Evolutionary conservation across 2,329 filamentous ascomycete species (phyloP), one percentile per base, ranked within the genome.

Genomic region (Fusarium palustre): DNA sequence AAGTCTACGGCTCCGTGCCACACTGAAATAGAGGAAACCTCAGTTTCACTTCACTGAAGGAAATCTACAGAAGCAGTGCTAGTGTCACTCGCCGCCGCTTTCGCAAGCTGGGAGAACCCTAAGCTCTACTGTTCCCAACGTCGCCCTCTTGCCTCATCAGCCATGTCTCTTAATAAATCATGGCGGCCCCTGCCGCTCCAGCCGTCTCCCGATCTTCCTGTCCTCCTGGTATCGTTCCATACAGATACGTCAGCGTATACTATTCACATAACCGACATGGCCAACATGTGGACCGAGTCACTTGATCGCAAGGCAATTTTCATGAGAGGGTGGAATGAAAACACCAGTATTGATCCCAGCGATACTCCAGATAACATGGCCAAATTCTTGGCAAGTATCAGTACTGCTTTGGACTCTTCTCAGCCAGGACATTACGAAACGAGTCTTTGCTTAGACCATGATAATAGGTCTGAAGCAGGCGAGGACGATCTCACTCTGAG

Each of bases 331-430:
- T 82, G 87, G 58, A 80, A 85, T 25, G 85, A 90, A 70, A 85
- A 88, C 71, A 92, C 90, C 18, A 89, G 87, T 64, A 93, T 95
- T 64, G 91, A 95, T 75, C 89, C 92, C 2, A 89, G 86, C 75
- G 89, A 91, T 69, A 90, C 90, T 63, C 81, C 84, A 0, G 86
- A 88, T 52, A 92, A 95, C 73, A 87, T 92, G 79, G 76, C 80
- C 28, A 88, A 89, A 52, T 88, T 95, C 53, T 81, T 94, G 16
- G 83, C 86, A 24, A 90, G 91, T 72, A 81, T 95, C 20, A 78
- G 81, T 49, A 80, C 80, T 41, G 84, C 85, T 31, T 79, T 88
- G 74, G 85, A 82, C 81, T 81, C 68, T 59, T 87, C 74, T 22
- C 79, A 80, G 38, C 75, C 76, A 22, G 81, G 81, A 38, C 83